phyloP scores from a whole-genome alignment of 495 filamentous ascomycete genomes.

The Amphirosellinia nigrospora region DNA sequence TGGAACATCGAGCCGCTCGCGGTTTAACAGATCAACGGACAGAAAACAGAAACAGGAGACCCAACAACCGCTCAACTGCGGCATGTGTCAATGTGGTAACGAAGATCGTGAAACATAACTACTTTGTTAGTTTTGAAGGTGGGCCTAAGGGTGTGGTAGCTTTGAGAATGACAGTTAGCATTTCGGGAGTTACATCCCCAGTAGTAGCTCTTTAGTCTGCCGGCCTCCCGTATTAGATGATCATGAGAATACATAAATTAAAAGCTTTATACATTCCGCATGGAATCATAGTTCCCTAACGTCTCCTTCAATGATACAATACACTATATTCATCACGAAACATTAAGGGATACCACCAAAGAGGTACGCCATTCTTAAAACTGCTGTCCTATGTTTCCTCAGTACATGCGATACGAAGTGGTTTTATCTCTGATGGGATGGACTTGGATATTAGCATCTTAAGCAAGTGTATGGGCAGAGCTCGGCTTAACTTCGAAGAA shows the following conservation, averaged over 20 bases:
- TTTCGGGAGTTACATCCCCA: not conserved
- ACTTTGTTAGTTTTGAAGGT: not conserved
- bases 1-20: slow-evolving; percentile 90
- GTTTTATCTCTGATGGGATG: not conserved
- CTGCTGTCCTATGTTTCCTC: not conserved
- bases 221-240: not conserved
- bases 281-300: not conserved
- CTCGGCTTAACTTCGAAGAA: not conserved
- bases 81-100: not conserved
- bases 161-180: not conserved
- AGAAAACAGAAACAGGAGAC: not conserved
- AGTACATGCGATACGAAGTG: not conserved
- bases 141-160: not conserved
- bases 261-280: not conserved
- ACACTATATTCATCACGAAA: not conserved
- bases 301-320: not conserved
- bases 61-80: not conserved
- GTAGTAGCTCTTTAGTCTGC: not conserved
- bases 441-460: not conserved
- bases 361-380: not conserved
- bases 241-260: slow-evolving; percentile 12
- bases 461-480: not conserved
- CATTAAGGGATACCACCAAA: not conserved
- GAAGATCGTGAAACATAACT: not conserved
- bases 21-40: slow-evolving; percentile 27